Conservation (phyloP, 148 eudicot genomes). For the Salicornia ramosissima region DNA sequence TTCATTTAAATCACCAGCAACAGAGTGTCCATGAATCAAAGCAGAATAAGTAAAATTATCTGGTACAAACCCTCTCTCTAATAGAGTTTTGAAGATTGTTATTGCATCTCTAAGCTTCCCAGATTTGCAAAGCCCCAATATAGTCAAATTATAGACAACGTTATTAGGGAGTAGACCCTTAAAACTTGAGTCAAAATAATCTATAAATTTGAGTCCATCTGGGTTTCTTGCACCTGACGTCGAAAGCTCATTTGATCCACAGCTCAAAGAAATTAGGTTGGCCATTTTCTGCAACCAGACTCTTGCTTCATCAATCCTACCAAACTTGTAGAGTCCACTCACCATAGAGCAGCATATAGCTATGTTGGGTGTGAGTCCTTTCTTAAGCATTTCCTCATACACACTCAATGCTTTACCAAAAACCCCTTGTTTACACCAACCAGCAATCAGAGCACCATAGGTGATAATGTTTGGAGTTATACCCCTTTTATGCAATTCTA, state of each 20-base stretch:
- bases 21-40: constrained; percentile 43
- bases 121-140: constrained; percentile 54
- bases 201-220: constrained; percentile 24
- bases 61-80: constrained; percentile 46
- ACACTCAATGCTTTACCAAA: constrained; percentile 46
- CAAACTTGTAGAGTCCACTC: constrained; percentile 51
- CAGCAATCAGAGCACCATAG: constrained; percentile 58
- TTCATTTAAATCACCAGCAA: constrained; percentile 44
- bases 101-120: constrained; percentile 55
- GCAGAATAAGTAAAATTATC: constrained; percentile 55
- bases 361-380: constrained; percentile 47
- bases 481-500: constrained; percentile 40
- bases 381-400: constrained; percentile 50
- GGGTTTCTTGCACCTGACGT: constrained; percentile 17
- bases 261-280: constrained; percentile 26
- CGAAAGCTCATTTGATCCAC: constrained; percentile 24
- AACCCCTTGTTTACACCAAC: constrained; percentile 61
- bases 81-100: constrained; percentile 33
- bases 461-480: constrained; percentile 46
- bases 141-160: constrained; percentile 46
- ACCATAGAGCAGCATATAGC: constrained; percentile 46
- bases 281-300: constrained; percentile 44
- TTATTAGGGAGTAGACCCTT: constrained; percentile 35
- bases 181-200: constrained; percentile 31
- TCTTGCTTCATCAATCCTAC: constrained; percentile 49